Evolutionary conservation across 768 basidiomycete species (phyloP).

Genomic region (Saitozyma sp.): DNA sequence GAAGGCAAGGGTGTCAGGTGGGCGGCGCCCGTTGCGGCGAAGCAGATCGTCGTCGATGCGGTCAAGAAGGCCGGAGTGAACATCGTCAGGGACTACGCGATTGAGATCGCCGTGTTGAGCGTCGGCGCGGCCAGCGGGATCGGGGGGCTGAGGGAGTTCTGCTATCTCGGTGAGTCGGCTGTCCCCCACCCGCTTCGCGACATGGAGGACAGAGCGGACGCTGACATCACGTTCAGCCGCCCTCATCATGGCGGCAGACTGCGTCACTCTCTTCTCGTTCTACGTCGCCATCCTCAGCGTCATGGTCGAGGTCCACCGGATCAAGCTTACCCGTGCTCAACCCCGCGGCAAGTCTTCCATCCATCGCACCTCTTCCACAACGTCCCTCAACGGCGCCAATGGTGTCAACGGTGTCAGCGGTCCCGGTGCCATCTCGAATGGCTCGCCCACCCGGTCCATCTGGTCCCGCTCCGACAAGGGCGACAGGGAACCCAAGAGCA

Average conservation of each 20-base stretch:
- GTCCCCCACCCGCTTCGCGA: too few relatives aligned
- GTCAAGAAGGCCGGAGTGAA: slow-evolving; percentile 73
- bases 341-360: slow-evolving; percentile 28
- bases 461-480: slow-evolving; percentile 7
- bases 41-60: slow-evolving; percentile 79
- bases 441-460: slow-evolving; percentile 12
- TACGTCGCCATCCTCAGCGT: slow-evolving; percentile 84
- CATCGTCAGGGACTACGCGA: slow-evolving; percentile 87
- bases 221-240: slow-evolving; percentile 60
- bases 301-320: slow-evolving; percentile 77
- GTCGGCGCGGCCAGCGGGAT: slow-evolving; percentile 85
- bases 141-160: slow-evolving; percentile 87
- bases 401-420: slow-evolving; percentile 2
- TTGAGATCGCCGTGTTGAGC: slow-evolving; percentile 85
- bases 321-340: slow-evolving; percentile 56
- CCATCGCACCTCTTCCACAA: slow-evolving; percentile 39
- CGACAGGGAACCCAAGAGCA: slow-evolving; percentile 18
- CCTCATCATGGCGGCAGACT: slow-evolving; percentile 80
- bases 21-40: slow-evolving; percentile 63
- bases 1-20: slow-evolving; percentile 50
- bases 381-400: slow-evolving; percentile 30
- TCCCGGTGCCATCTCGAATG: slow-evolving; percentile 13
- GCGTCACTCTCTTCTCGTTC: slow-evolving; percentile 83
- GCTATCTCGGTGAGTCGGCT: slow-evolving; percentile 62
- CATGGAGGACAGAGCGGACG: not conserved